Conservation (phyloP, 192 early-diverging fungal species). For the Gryganskiella cystojenkinii region DNA sequence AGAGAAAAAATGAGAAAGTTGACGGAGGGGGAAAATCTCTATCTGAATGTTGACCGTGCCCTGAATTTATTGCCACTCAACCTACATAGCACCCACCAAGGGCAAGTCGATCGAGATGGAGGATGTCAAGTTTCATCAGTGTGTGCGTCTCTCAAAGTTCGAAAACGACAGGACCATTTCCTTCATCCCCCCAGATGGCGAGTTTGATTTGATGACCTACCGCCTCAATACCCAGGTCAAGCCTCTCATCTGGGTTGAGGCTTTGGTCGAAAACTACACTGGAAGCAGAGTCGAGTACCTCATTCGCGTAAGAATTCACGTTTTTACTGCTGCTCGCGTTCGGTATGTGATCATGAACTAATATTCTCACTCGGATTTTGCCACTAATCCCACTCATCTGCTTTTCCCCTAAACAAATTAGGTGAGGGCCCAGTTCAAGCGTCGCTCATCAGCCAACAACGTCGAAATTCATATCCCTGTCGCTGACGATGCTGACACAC, state of each 20-base stretch:
- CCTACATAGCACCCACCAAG: constrained; percentile 56
- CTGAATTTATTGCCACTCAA: background rate
- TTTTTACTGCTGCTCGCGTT: background rate
- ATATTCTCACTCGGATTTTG: background rate
- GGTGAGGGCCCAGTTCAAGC: constrained; percentile 98
- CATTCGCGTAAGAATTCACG: constrained; percentile 65
- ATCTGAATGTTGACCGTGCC: background rate
- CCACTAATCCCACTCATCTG: background rate
- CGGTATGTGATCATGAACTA: background rate
- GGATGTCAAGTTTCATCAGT: constrained; percentile 92
- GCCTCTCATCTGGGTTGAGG: constrained; percentile 88
- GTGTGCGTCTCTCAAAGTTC: constrained; percentile 87
- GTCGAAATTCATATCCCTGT: constrained; percentile 99
- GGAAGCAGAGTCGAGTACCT: constrained; percentile 96
- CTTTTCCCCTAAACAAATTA: constrained; percentile 30
- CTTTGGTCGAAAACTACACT: constrained; percentile 86
- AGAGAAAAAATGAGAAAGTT: too few relatives aligned
- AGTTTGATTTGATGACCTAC: constrained; percentile 93
- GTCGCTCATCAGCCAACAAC: constrained; percentile 96
- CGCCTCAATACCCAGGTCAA: constrained; percentile 86
- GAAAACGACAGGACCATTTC: constrained; percentile 91
- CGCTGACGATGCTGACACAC: constrained; percentile 96
- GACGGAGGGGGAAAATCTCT: background rate
- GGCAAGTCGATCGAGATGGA: constrained; percentile 92
- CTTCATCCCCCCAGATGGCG: constrained; percentile 91